Base-by-base conservation (phyloP, 768 basidiomycete species). In the Gymnopilus junonius region DNA sequence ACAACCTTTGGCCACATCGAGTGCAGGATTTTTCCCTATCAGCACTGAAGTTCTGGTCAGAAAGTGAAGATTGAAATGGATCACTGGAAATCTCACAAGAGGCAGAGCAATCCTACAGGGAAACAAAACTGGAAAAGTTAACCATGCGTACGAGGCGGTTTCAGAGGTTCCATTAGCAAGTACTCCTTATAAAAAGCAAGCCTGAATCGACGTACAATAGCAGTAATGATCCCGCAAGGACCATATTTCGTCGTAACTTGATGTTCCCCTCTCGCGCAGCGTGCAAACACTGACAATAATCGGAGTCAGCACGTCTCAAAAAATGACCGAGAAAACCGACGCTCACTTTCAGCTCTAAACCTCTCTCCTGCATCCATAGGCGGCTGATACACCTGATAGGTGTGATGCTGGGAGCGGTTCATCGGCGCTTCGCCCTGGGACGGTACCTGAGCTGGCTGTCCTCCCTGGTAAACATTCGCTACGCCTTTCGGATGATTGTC, bases 161-260 rank as follows among this genome's bases (percentile, higher is more conserved):
- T 35, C 34, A 39, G 34, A 25, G 23, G 35, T 37, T 14, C 8
- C 2, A 5, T 10, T 23, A 27, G 11, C 15, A 27, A 46, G 12
- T 3, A 23, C 6, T 1, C 3, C 25, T 4, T 27, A 25, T 15
- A 12, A 4, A 15, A 29, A 4, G 27, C 37, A 17, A 10, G 40
- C 40, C 3, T n/a, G 31, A 31, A 32, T 27, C 8, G 29, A 64
- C 66, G n/a, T 25, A 67, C 66, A n/a, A 67, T 55, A 8, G 66
- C 66, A 6, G 60, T 64, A 15, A 67, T 62, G 14, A 67, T 64
- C 14, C 66, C 66, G 29, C 60, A 62, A 12, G 61, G 60, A 8
- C 66, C 63, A 25, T 53, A 67, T 20, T 56, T 54, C 27, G 62
- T 67, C 12, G 59, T 53, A 20, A 34, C n/a, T 32, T 64, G 54